A percentile compares a stretch with the other conserved stretches of the same genome.
These are phyloP conservation scores for Malassezia vespertilionis DNA, from an alignment of 1,284 basidiomycete genomes.

Conservation along the genomic window DNA sequence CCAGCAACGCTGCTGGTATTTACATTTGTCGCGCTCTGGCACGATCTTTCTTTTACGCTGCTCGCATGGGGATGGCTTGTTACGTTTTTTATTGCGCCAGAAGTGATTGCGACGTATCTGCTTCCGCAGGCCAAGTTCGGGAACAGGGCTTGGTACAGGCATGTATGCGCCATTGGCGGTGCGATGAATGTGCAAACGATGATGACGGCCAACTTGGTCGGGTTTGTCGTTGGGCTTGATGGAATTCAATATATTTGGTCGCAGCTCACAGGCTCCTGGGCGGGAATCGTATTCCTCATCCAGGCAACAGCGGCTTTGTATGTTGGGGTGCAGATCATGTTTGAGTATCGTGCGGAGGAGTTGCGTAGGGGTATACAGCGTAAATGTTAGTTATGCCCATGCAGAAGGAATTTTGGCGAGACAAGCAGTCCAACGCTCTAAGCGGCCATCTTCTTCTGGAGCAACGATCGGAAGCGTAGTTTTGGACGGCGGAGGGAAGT, in stretches of 20 bases:
- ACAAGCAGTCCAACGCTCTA: slow-evolving; percentile 63
- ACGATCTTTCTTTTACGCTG: slow-evolving; percentile 76
- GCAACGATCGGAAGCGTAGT: slow-evolving; percentile 60
- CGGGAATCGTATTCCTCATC: slow-evolving; percentile 61
- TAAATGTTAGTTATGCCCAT: slow-evolving; percentile 52
- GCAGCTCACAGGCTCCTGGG: slow-evolving; percentile 58
- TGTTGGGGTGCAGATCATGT: slow-evolving; percentile 76
- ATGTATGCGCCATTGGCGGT: slow-evolving; percentile 70
- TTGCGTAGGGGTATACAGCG: slow-evolving; percentile 22
- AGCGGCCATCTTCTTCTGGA: slow-evolving; percentile 66
- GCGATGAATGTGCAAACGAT: slow-evolving; percentile 78
- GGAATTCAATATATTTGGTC: slow-evolving; percentile 63
- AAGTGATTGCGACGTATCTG: slow-evolving; percentile 53
- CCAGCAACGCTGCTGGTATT: slow-evolving; percentile 72
- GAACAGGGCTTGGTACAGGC: slow-evolving; percentile 66
- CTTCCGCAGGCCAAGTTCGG: slow-evolving; percentile 55
- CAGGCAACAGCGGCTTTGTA: slow-evolving; percentile 62
- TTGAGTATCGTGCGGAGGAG: slow-evolving; percentile 49
- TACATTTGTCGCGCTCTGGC: slow-evolving; percentile 98
- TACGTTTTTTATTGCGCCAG: slow-evolving; percentile 78
- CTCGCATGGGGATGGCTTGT: slow-evolving; percentile 96
- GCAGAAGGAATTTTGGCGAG: slow-evolving; percentile 67
- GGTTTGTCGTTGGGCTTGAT: slow-evolving; percentile 82
- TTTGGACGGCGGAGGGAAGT: slow-evolving; percentile 31
- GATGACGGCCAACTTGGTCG: slow-evolving; percentile 86